Evolutionary conservation across 2,329 filamentous ascomycete species (phyloP).

Genomic region (Amauroascus verrucosus): DNA sequence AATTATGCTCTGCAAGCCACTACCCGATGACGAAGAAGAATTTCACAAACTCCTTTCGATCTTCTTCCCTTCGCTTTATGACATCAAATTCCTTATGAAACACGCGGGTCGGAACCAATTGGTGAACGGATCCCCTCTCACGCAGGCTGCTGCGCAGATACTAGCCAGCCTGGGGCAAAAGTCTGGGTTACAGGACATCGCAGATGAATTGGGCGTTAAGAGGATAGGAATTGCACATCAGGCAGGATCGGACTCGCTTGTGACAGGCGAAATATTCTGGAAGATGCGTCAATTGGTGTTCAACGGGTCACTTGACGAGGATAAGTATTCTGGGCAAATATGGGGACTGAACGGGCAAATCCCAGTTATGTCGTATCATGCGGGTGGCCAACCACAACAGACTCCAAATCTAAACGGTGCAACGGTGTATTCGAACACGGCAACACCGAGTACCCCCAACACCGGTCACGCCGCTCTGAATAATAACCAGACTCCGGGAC

Average conservation of each 20-base stretch:
- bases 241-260: slow-evolving; percentile 82
- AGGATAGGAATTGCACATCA: slow-evolving; percentile 81
- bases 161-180: slow-evolving; percentile 80
- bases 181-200: slow-evolving; percentile 84
- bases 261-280: slow-evolving; percentile 93
- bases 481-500: slow-evolving; percentile 32
- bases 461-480: slow-evolving; percentile 44
- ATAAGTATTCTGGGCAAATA: slow-evolving; percentile 74
- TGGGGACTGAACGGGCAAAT: slow-evolving; percentile 77
- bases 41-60: slow-evolving; percentile 83
- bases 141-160: slow-evolving; percentile 58
- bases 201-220: slow-evolving; percentile 84
- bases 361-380: slow-evolving; percentile 40
- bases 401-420: slow-evolving; percentile 48
- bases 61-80: slow-evolving; percentile 87
- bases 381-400: slow-evolving; percentile 35
- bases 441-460: slow-evolving; percentile 59
- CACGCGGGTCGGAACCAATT: slow-evolving; percentile 64
- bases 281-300: slow-evolving; percentile 83
- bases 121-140: slow-evolving; percentile 52
- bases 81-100: slow-evolving; percentile 96
- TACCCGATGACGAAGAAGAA: slow-evolving; percentile 80
- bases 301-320: slow-evolving; percentile 65
- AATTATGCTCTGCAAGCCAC: slow-evolving; percentile 68
- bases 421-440: slow-evolving; percentile 38